Conservation (phyloP, 2,329 filamentous ascomycete genomes). For the Colletotrichum sp. region DNA sequence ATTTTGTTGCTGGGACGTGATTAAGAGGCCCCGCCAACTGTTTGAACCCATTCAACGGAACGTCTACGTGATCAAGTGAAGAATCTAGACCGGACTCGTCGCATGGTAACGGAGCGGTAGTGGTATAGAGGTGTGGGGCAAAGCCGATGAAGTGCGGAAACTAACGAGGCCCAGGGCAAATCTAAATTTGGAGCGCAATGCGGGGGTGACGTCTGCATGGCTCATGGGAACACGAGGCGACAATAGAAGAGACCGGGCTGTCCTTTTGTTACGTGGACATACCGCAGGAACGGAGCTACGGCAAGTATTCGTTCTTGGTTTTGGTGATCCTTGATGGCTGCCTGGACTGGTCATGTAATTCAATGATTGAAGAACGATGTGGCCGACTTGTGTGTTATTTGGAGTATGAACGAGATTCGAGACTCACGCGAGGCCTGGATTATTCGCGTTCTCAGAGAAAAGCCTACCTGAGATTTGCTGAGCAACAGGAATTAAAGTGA, state of each 20-base stretch:
- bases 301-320: not conserved
- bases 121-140: not conserved
- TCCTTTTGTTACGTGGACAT: not conserved
- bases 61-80: not conserved
- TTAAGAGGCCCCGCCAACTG: accelerated
- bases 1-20: accelerated
- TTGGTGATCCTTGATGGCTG: not conserved
- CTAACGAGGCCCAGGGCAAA: not conserved
- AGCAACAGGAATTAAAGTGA: accelerated
- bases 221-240: not conserved
- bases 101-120: not conserved
- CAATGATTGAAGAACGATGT: too few relatives aligned
- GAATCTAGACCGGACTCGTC: accelerated
- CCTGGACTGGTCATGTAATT: too few relatives aligned
- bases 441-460: accelerated
- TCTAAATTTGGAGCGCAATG: not conserved
- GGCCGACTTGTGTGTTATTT: not conserved
- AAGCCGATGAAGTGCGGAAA: not conserved
- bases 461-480: accelerated
- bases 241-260: not conserved
- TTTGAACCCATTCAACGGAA: not conserved
- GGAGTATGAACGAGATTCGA: accelerated
- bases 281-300: not conserved
- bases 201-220: not conserved
- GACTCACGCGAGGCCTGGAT: accelerated